A percentile compares a stretch with the other conserved stretches of the same genome.
These are phyloP conservation scores for Aristolochia contorta DNA, from an alignment of 164 flowering plant species.

Conservation along the genomic window DNA sequence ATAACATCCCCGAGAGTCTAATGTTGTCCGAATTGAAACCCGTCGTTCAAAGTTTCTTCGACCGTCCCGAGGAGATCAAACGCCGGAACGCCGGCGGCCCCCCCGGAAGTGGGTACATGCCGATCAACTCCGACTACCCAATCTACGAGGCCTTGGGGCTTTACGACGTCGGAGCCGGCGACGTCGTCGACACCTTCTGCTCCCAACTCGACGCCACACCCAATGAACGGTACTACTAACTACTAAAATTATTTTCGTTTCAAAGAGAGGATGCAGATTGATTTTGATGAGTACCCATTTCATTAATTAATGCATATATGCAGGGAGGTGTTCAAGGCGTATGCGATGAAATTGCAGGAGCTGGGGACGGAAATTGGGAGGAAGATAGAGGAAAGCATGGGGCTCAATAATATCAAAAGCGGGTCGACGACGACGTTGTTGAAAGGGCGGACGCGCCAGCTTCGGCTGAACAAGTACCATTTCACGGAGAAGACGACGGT, in stretches of 20 bases:
- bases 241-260: not conserved
- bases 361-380: constrained; percentile 28
- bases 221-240: constrained; percentile 33
- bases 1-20: constrained; percentile 28
- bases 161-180: constrained; percentile 34
- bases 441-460: constrained; percentile 59
- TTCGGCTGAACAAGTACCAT: constrained; percentile 68
- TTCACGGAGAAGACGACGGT: constrained; percentile 43
- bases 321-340: constrained; percentile 27
- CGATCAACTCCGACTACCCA: constrained; percentile 46
- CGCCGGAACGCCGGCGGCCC: constrained; percentile 42
- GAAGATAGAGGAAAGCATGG: constrained; percentile 40
- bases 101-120: constrained; percentile 55
- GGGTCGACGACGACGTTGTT: too few relatives aligned
- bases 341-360: constrained; percentile 38
- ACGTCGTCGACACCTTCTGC: constrained; percentile 41
- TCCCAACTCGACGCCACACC: constrained; percentile 38
- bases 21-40: constrained; percentile 48
- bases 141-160: constrained; percentile 65
- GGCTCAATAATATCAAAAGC: too few relatives aligned
- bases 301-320: too few relatives aligned
- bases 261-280: constrained; percentile 18
- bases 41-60: constrained; percentile 40
- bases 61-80: constrained; percentile 53
- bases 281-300: too few relatives aligned